Evolutionary conservation across 2,329 filamentous ascomycete genomes (phyloP).

Genomic region (Chaetomium sp.): DNA sequence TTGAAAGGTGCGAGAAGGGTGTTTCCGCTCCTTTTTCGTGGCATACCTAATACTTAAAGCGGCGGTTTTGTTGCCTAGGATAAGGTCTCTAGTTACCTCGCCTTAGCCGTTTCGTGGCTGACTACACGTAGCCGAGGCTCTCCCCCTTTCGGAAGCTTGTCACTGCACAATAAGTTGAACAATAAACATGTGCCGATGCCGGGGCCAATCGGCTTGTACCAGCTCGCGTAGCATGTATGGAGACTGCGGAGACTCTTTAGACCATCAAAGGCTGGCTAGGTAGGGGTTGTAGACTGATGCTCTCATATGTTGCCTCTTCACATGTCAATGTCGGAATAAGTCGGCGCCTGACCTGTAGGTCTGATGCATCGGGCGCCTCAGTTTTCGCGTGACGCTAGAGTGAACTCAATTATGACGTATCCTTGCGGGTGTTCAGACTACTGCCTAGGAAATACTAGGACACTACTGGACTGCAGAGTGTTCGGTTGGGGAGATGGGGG

Average conservation of each 20-base stretch:
- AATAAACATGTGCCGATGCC: too few species aligned
- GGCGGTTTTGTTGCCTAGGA: background rate
- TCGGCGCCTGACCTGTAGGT: background rate
- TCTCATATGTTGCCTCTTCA: background rate
- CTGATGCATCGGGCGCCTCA: background rate
- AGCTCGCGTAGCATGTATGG: background rate
- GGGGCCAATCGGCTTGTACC: background rate
- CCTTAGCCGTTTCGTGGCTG: too few species aligned
- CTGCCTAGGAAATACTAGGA: too few species aligned
- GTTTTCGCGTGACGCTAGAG: background rate
- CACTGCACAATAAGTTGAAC: too few species aligned
- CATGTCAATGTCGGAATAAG: background rate
- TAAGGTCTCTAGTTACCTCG: background rate
- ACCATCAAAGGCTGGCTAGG: too few species aligned
- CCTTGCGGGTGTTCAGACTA: background rate
- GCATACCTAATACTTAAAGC: background rate
- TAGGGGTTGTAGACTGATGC: background rate
- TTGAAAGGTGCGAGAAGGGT: background rate
- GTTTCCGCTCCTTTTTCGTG: background rate
- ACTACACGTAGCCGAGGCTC: too few species aligned
- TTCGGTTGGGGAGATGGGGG: too few species aligned
- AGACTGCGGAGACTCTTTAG: too few species aligned
- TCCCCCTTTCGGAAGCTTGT: too few species aligned
- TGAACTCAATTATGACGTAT: background rate
- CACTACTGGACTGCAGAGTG: too few species aligned